phyloP scores from a whole-genome alignment of 2,329 filamentous ascomycete species.

The Fusarium buxicola region DNA sequence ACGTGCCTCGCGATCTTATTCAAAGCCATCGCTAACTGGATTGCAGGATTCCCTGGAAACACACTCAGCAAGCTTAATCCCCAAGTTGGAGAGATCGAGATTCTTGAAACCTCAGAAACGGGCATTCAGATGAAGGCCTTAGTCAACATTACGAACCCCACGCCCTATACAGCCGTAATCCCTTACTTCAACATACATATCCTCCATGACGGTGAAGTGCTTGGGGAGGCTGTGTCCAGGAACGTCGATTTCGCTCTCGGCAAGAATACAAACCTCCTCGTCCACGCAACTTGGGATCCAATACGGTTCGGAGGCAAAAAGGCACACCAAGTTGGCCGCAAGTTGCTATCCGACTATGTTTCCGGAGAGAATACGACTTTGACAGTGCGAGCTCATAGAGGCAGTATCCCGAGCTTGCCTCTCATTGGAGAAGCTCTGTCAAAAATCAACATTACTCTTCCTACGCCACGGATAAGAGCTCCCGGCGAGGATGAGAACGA shows the following conservation, averaged over 20 bases:
- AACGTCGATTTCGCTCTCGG: constrained; percentile 75
- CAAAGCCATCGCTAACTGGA: constrained; percentile 49
- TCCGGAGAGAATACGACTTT: constrained; percentile 89
- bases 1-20: constrained; percentile 41
- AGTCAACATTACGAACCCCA: constrained; percentile 91
- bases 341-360: constrained; percentile 85
- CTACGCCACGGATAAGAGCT: constrained; percentile 73
- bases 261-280: constrained; percentile 75
- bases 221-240: constrained; percentile 79
- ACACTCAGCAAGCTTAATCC: constrained; percentile 64
- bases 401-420: constrained; percentile 80
- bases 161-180: constrained; percentile 83
- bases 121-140: constrained; percentile 77
- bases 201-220: constrained; percentile 75
- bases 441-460: constrained; percentile 75
- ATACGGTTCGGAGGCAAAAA: constrained; percentile 67
- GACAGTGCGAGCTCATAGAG: constrained; percentile 76
- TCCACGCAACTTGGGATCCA: constrained; percentile 82
- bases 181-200: constrained; percentile 84
- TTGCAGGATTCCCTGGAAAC: constrained; percentile 68
- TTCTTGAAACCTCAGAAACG: constrained; percentile 77
- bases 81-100: constrained; percentile 75
- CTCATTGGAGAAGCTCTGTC: constrained; percentile 79
- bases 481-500: constrained; percentile 60
- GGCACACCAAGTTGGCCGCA: constrained; percentile 71